A percentile compares a stretch with the other conserved stretches of the same genome.
These are phyloP conservation scores for Lyophyllum shimeji DNA, from an alignment of 768 basidiomycete species.

Conservation along the genomic window DNA sequence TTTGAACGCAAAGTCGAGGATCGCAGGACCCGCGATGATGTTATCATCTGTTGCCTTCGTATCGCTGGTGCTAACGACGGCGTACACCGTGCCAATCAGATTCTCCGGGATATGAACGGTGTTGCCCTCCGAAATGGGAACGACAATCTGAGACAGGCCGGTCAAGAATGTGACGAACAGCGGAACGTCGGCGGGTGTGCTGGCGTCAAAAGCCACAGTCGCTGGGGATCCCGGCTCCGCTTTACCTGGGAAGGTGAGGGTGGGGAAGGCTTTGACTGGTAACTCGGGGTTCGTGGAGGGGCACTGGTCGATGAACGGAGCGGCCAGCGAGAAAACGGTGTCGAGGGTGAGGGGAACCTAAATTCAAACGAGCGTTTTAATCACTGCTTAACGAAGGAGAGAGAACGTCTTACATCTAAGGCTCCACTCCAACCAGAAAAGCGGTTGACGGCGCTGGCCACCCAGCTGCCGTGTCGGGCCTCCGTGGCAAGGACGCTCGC, in stretches of 20 bases:
- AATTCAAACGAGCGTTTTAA: not conserved
- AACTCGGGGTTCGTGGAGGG: constrained; percentile 54
- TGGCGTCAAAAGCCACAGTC: constrained; percentile 12
- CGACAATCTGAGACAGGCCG: constrained; percentile 38
- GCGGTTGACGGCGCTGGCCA: constrained; percentile 43
- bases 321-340: constrained; percentile 37
- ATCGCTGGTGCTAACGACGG: constrained; percentile 37
- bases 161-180: constrained; percentile 42
- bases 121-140: constrained; percentile 26
- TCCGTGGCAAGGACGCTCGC: constrained; percentile 60
- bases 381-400: constrained; percentile 12
- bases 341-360: constrained; percentile 32
- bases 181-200: constrained; percentile 10
- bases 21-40: constrained; percentile 47
- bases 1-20: constrained; percentile 25
- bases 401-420: constrained; percentile 38
- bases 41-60: constrained; percentile 32
- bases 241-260: constrained; percentile 32
- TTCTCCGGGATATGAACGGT: constrained; percentile 34
- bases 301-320: constrained; percentile 52
- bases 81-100: constrained; percentile 48
- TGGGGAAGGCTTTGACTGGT: constrained; percentile 52
- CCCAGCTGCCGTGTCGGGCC: constrained; percentile 58
- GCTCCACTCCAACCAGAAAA: constrained; percentile 48
- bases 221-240: constrained; percentile 24